Base-by-base conservation (phyloP, 2,329 filamentous ascomycete genomes). In the Cercospora sojina region DNA sequence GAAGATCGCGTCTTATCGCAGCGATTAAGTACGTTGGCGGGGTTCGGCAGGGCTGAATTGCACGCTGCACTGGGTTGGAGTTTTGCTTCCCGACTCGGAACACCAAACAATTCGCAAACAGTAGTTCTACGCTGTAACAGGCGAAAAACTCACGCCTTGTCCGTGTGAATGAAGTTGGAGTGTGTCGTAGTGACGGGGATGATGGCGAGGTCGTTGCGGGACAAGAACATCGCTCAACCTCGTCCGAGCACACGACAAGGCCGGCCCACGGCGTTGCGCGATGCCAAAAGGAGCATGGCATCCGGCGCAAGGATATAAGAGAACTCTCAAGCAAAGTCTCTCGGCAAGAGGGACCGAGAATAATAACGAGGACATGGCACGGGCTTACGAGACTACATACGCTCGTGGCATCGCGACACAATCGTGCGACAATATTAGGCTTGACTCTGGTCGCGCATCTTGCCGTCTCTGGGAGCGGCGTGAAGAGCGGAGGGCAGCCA, bases 301-400 rank as follows among this genome's bases (percentile, higher is more conserved):
- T 47, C 58, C 58, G 38, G 29, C 27, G 23, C 27, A 57, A 32
- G 53, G 53, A 20, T 57, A 31, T 57, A 31, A n/a, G 31, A 29
- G 53, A 35, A 18, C 27, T 31, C 53, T 56, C 25, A 16, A 18
- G 25, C 51, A 29, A 29, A 29, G 25, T 56, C 25, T 57, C 29
- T 47, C 35, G 41, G 47, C 41, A 9, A 35, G n/a, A 51, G n/a
- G 10, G 59, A 32, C 59, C 59, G 59, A 62, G 31, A 53, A 55
- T 62, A 62, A 62, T 20, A 35, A 53, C 59, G 59, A 62, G 59
- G 25, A 62, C 18, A 27, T n/a, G 23, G 38, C 27, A 32, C 43
- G 23, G 18, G 23, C 23, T 53, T 27, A 10, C 47, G 23, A 16
- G 23, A 25, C 13, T 51, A 27, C 35, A n/a, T n/a, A 41, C 35